A percentile compares a stretch with the other conserved stretches of the same genome.
These are phyloP conservation scores for Stephanodiscus minutulus DNA, from an alignment of 108 stramenopile species.

Conservation along the genomic window DNA sequence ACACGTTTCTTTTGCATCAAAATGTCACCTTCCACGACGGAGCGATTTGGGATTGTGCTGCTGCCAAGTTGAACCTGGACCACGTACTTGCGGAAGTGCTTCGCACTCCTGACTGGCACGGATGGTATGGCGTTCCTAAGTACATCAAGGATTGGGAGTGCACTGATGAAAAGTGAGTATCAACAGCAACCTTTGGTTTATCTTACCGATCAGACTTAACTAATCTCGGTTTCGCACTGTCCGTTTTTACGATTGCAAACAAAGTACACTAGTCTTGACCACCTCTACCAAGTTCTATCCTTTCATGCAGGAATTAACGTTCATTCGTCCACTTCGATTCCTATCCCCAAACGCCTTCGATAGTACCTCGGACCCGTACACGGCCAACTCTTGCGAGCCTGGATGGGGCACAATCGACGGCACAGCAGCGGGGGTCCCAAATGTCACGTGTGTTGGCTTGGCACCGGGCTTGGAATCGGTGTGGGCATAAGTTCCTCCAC, in stretches of 20 bases:
- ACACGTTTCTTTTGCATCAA: slow-evolving; percentile 47
- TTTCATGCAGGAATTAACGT: slow-evolving; percentile 48
- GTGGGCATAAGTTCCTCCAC: too few species aligned
- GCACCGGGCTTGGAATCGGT: too few species aligned
- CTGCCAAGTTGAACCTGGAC: slow-evolving; percentile 57
- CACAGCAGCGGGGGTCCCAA: too few species aligned
- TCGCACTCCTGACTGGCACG: slow-evolving; percentile 32
- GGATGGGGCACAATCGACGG: slow-evolving; percentile 38
- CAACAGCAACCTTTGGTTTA: too few species aligned
- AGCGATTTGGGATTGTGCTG: slow-evolving; percentile 47
- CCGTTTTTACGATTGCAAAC: too few species aligned
- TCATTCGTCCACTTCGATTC: slow-evolving; percentile 53
- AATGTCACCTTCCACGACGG: slow-evolving; percentile 57
- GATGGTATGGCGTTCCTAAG: slow-evolving; percentile 50
- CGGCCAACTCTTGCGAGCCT: slow-evolving; percentile 45
- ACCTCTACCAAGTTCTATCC: slow-evolving; percentile 39
- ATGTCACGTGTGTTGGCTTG: too few species aligned
- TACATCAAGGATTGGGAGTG: slow-evolving; percentile 27
- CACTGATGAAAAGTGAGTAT: neutral
- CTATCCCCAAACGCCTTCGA: slow-evolving; percentile 46
- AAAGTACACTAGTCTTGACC: slow-evolving; percentile 25
- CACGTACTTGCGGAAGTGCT: slow-evolving; percentile 43
- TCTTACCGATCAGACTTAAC: too few species aligned
- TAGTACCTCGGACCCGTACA: slow-evolving; percentile 27
- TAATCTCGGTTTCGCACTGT: too few species aligned